These are phyloP conservation scores for Hypoxylon trugodes DNA, from an alignment of 495 filamentous ascomycete species.

Conservation along the genomic window DNA sequence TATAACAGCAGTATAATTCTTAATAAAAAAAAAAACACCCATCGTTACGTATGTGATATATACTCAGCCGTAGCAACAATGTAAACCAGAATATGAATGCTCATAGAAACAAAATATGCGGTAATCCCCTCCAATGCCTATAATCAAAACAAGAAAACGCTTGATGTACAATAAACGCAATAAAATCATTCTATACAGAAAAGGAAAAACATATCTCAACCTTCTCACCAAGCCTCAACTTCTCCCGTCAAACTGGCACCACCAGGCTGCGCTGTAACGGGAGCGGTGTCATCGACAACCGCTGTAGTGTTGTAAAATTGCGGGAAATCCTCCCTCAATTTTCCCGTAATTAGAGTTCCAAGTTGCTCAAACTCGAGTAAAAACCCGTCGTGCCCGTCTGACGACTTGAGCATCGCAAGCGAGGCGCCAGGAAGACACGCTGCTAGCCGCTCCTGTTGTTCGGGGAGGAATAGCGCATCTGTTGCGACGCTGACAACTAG, in stretches of 20 bases:
- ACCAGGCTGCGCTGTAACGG: constrained; percentile 25
- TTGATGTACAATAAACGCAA: constrained; percentile 18
- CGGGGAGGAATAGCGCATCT: constrained; percentile 46
- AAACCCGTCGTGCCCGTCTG: constrained; percentile 51
- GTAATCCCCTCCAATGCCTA: constrained; percentile 2
- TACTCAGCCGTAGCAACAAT: neutral
- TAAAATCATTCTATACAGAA: constrained; percentile 4
- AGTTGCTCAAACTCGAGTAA: constrained; percentile 48
- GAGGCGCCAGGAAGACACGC: constrained; percentile 41
- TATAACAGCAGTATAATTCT: too few relatives aligned
- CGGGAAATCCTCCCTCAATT: constrained; percentile 40
- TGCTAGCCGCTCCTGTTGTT: constrained; percentile 46
- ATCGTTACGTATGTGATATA: too few relatives aligned
- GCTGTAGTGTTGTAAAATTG: constrained; percentile 41
- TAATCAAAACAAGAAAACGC: constrained; percentile 13
- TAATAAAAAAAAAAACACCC: too few relatives aligned
- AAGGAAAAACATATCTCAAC: neutral
- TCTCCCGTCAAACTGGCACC: constrained; percentile 35
- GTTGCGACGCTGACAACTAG: constrained; percentile 49
- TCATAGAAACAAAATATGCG: neutral
- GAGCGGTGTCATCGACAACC: neutral
- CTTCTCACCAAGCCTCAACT: constrained; percentile 32
- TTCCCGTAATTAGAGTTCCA: constrained; percentile 33
- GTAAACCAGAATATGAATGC: constrained; percentile 10
- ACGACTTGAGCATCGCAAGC: constrained; percentile 39